Evolutionary conservation across 2,329 filamentous ascomycete species (phyloP).

Genomic region (Hypomyces perniciosus): DNA sequence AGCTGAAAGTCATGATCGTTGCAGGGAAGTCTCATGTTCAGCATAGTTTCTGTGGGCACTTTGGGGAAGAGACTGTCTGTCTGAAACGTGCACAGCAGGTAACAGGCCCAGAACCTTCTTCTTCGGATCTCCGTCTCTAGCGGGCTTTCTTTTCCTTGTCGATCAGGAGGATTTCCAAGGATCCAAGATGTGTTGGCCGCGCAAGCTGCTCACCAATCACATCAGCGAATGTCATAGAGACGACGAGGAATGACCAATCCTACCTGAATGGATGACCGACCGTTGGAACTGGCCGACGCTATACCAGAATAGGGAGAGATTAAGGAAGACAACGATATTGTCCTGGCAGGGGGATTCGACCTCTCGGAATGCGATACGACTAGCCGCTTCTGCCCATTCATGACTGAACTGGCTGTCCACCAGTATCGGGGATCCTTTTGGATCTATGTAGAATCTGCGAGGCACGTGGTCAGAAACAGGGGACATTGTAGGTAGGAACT

Average conservation of each 20-base stretch:
- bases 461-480: not conserved
- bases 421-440: not conserved
- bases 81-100: not conserved
- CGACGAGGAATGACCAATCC: not conserved
- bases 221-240: not conserved
- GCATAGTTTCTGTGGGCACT: not conserved
- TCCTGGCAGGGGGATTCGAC: slow-evolving; percentile 1
- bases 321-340: slow-evolving; percentile 1
- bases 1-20: not conserved
- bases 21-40: not conserved
- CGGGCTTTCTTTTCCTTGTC: not conserved
- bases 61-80: slow-evolving; percentile 1
- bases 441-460: not conserved
- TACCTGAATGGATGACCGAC: not conserved
- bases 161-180: not conserved
- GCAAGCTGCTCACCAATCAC: not conserved
- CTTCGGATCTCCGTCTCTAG: slow-evolving; percentile 1
- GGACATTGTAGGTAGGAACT: not conserved
- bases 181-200: not conserved
- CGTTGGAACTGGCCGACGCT: slow-evolving; percentile 1
- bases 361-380: not conserved
- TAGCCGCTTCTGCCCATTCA: not conserved
- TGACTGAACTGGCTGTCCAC: not conserved
- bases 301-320: slow-evolving; percentile 3
- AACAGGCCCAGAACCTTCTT: slow-evolving; percentile 1